Base-by-base conservation (phyloP, 306 rosid species). In the Senna siamea region DNA sequence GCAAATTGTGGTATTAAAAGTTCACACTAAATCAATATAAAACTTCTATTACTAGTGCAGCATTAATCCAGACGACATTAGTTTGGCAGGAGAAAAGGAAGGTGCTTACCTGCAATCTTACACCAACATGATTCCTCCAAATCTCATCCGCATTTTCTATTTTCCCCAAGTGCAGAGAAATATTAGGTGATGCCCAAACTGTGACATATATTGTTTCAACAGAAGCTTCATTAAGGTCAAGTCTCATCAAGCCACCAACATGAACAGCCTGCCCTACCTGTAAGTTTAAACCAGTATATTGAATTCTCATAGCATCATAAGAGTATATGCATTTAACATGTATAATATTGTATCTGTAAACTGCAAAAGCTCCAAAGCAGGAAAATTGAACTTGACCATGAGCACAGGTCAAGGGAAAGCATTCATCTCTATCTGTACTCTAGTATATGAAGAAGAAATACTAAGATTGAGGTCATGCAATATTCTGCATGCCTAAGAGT, bases 131-230 rank as follows among this genome's bases (percentile, higher is more conserved):
- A 76, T 93, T 89, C 64, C 75, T 85, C 92, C 89, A 88, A 73
- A 93, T 86, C 76, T 93, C 97, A 20, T 91, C 90, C 22, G 98
- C 96, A 74, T 91, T 93, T 89, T 93, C 97, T 20, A 76, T 80
- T 88, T 91, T 93, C 32, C 97, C 97, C 88, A 91, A 76, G 86
- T 91, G 98, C 43, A 93, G 76, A 76, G 98, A 93, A 77, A 89
- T 75, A 82, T 86, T 89, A 59, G 93, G 83, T 11, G 98, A 91
- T 62, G 90, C 92, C 98, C 97, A 93, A 81, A 91, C 69, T 7
- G 98, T 85, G 66, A 88, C 86, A 77, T 93, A 93, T 51, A 91
- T 88, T 76, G 98, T 91, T 69, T 86, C 81, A 14, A 91, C 94
- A 38, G 91, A 89, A 72, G 96, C 88, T 82, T 84, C 79, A 80